These are phyloP conservation scores for Mucor racemosus DNA, from an alignment of 371 early-diverging fungal genomes.

Conservation along the genomic window DNA sequence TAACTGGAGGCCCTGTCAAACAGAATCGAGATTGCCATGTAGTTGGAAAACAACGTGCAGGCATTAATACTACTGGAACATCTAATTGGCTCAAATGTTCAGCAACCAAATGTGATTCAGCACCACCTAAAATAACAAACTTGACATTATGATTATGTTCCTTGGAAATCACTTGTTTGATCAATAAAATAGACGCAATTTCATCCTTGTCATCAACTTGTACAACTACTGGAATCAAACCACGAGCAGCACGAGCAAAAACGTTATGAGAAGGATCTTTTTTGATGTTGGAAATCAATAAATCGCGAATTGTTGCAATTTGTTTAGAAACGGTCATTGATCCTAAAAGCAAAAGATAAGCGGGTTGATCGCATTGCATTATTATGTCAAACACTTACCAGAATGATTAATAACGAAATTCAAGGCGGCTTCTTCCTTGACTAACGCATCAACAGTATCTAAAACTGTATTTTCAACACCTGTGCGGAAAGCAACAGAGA, in stretches of 20 bases:
- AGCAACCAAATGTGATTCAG: constrained; percentile 77
- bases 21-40: constrained; percentile 72
- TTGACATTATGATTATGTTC: constrained; percentile 32
- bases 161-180: constrained; percentile 51
- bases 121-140: constrained; percentile 67
- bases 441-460: constrained; percentile 50
- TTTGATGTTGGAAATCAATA: constrained; percentile 37
- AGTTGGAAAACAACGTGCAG: constrained; percentile 70
- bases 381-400: constrained; percentile 9
- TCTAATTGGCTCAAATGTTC: constrained; percentile 55
- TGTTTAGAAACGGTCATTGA: constrained; percentile 66
- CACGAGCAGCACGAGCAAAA: constrained; percentile 59
- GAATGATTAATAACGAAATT: constrained; percentile 55
- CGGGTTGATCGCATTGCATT: neutral
- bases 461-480: constrained; percentile 54
- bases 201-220: constrained; percentile 74
- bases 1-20: constrained; percentile 61
- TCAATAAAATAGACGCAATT: constrained; percentile 60
- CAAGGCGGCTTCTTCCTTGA: constrained; percentile 67
- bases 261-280: constrained; percentile 33
- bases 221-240: constrained; percentile 68
- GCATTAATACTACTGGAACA: constrained; percentile 69
- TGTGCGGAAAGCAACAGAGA: constrained; percentile 64
- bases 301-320: constrained; percentile 63
- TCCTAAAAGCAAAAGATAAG: neutral